These are phyloP conservation scores for Globisporangium polare DNA, from an alignment of 352 stramenopile genomes.

Conservation along the genomic window DNA sequence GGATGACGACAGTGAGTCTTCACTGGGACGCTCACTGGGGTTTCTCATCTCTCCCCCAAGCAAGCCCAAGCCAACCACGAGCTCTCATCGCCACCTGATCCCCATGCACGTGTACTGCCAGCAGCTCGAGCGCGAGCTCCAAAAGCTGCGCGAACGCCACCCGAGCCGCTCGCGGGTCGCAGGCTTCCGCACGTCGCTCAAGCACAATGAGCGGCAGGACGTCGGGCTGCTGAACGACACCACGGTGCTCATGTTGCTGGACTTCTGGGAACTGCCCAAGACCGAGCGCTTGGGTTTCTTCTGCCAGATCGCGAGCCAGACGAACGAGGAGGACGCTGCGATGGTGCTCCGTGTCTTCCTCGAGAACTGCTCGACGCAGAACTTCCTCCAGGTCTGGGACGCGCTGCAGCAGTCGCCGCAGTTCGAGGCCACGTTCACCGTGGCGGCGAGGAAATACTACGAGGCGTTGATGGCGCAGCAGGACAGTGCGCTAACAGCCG, in stretches of 20 bases:
- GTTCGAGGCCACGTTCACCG: constrained; percentile 33
- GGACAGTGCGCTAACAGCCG: neutral
- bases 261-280: constrained; percentile 63
- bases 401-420: constrained; percentile 42
- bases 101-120: constrained; percentile 66
- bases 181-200: constrained; percentile 14
- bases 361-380: constrained; percentile 36
- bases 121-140: constrained; percentile 54
- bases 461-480: constrained; percentile 7
- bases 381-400: constrained; percentile 47
- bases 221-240: constrained; percentile 49
- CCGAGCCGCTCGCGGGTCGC: constrained; percentile 14
- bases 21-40: constrained; percentile 9
- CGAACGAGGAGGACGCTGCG: constrained; percentile 38
- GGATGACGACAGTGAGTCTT: neutral
- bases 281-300: constrained; percentile 62
- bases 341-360: constrained; percentile 28
- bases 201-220: constrained; percentile 24
- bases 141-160: constrained; percentile 32
- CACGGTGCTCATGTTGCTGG: constrained; percentile 54
- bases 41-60: neutral
- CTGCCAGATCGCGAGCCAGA: constrained; percentile 64
- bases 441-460: constrained; percentile 20
- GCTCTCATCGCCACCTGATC: neutral
- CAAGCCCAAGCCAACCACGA: neutral